Evolutionary conservation across 129 eudicot genomes (phyloP).

Genomic region (Chrysanthemum makinoi): DNA sequence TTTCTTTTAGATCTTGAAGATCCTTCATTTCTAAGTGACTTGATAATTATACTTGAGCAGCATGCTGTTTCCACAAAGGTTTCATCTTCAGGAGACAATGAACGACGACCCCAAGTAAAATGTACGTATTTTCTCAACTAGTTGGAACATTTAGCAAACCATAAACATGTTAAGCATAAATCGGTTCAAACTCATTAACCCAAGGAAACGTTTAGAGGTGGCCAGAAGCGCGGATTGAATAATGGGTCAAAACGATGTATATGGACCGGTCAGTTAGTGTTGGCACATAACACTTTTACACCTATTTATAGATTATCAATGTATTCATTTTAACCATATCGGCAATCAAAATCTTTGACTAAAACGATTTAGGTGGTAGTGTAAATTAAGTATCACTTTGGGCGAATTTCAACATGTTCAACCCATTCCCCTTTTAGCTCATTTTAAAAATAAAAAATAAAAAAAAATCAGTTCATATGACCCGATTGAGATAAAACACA

Average conservation of each 20-base stretch:
- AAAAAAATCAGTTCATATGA: conserved; percentile 1
- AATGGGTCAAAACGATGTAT: background rate
- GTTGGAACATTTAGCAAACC: conserved; percentile 16
- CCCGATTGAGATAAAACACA: background rate
- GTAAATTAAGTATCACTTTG: background rate
- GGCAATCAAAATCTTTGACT: background rate
- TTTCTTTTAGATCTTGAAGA: conserved; percentile 40
- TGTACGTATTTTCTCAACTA: conserved; percentile 80
- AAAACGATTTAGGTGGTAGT: background rate
- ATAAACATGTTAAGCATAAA: conserved; percentile 10
- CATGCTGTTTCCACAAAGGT: conserved; percentile 34
- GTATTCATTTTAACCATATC: background rate
- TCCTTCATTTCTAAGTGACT: conserved; percentile 38
- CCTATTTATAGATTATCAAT: background rate
- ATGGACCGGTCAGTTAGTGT: background rate
- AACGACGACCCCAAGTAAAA: conserved; percentile 68
- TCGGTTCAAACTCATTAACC: conserved; percentile 4
- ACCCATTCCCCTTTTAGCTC: background rate
- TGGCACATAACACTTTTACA: background rate
- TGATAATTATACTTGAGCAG: conserved; percentile 41
- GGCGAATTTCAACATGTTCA: background rate
- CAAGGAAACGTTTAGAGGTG: conserved; percentile 15
- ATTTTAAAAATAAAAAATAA: background rate
- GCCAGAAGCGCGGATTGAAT: background rate
- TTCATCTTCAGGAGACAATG: conserved; percentile 41